Evolutionary conservation across 2,329 filamentous ascomycete genomes (phyloP).

Genomic region (Colletotrichum sp.): DNA sequence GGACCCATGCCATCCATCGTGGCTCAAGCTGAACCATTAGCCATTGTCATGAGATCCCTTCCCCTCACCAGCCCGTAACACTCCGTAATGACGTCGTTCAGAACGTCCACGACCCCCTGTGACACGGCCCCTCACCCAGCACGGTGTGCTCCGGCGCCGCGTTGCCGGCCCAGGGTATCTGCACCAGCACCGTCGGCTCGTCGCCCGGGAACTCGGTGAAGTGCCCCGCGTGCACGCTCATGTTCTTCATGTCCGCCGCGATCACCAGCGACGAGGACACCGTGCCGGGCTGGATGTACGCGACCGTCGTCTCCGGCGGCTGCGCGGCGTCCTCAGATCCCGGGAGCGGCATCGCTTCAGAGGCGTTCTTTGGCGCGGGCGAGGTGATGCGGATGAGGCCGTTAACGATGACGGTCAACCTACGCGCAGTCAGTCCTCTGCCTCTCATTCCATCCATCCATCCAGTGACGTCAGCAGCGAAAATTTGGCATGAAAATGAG

Average conservation of each 20-base stretch:
- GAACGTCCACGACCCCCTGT: slow-evolving; percentile 5
- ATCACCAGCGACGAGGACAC: slow-evolving; percentile 33
- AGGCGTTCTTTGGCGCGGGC: slow-evolving; percentile 25
- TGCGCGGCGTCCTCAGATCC: neutral
- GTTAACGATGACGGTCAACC: slow-evolving; percentile 33
- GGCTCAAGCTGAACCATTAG: neutral
- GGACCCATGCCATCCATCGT: neutral
- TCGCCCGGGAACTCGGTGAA: slow-evolving; percentile 37
- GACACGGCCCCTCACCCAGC: slow-evolving; percentile 32
- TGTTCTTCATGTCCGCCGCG: slow-evolving; percentile 29
- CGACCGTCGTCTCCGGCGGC: slow-evolving; percentile 20
- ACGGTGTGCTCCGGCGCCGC: slow-evolving; percentile 28
- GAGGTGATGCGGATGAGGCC: slow-evolving; percentile 35
- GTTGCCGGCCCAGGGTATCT: slow-evolving; percentile 31
- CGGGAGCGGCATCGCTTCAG: neutral
- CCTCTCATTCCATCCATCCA: neutral
- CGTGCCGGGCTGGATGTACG: slow-evolving; percentile 34
- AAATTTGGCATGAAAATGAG: neutral
- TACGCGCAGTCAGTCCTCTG: neutral
- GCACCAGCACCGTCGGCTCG: slow-evolving; percentile 34
- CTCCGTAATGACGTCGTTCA: neutral
- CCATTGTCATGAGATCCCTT: neutral
- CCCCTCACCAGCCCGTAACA: accelerated
- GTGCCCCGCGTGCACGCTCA: slow-evolving; percentile 31
- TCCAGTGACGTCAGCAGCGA: neutral